Percentiles rank a stretch among this genome's conserved stretches.
Evolutionary conservation across 1,284 basidiomycete genomes (phyloP).

Genomic region (Papiliotrema fonsecae): DNA sequence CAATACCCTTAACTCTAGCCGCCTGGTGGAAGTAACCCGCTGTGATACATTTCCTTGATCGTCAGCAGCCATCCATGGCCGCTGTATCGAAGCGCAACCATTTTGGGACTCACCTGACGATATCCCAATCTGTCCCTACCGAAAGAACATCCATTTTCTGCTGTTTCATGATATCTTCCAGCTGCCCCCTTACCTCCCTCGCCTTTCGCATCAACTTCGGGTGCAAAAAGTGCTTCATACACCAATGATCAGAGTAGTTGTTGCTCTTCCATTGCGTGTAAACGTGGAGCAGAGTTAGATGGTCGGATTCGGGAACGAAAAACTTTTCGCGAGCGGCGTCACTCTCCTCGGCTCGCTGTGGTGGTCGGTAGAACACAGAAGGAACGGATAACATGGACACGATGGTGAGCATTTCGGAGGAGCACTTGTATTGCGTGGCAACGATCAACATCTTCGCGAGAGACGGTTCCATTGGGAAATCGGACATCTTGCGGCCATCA

Average conservation of each 20-base stretch:
- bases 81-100: constrained; percentile 4
- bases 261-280: constrained; percentile 98
- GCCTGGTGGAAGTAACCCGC: constrained; percentile 99
- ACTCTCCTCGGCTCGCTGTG: constrained; percentile 90
- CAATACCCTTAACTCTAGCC: constrained; percentile 94
- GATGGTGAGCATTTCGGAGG: constrained; percentile 93
- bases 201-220: constrained; percentile 93
- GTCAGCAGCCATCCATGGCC: constrained; percentile 7
- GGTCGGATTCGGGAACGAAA: constrained; percentile 96
- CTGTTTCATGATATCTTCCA: constrained; percentile 98
- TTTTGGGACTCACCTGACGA: constrained; percentile 61
- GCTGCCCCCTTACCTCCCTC: constrained; percentile 89
- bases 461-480: constrained; percentile 96
- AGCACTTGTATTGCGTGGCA: constrained; percentile 89
- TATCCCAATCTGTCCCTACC: constrained; percentile 91
- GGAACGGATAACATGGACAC: constrained; percentile 99
- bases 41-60: constrained; percentile 83
- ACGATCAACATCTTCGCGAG: constrained; percentile 98
- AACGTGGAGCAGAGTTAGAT: constrained; percentile 90
- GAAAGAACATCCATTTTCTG: constrained; percentile 90
- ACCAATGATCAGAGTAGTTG: constrained; percentile 90
- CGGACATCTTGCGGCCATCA: constrained; percentile 91
- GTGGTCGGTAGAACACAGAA: constrained; percentile 91
- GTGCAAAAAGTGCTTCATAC: constrained; percentile 89
- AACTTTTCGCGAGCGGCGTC: constrained; percentile 97